These are phyloP conservation scores for Podaxis carcinomalis DNA, from an alignment of 768 basidiomycete genomes.

Conservation along the genomic window DNA sequence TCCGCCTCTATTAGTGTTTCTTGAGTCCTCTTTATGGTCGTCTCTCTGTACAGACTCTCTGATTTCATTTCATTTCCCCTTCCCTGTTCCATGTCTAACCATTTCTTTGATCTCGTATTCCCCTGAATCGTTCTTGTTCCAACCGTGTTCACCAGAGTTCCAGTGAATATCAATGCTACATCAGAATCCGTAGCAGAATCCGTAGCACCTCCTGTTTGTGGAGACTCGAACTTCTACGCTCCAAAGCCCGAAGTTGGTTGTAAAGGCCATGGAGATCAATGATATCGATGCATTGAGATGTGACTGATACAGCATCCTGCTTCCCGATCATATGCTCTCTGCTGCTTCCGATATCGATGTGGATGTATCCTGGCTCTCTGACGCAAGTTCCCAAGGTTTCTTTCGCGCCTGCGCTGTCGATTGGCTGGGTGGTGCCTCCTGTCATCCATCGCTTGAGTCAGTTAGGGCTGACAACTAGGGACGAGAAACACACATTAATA, in stretches of 20 bases:
- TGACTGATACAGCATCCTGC: not conserved
- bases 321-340: not conserved
- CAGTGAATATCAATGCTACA: not conserved
- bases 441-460: not conserved
- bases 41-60: not conserved
- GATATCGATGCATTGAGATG: not conserved
- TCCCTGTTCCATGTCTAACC: not conserved
- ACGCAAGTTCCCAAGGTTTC: slow-evolving; percentile 65
- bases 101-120: not conserved
- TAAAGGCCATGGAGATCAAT: not conserved
- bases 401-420: slow-evolving; percentile 46
- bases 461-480: not conserved
- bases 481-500: slow-evolving; percentile 45
- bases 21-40: not conserved
- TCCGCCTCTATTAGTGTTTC: not conserved
- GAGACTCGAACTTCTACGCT: not conserved
- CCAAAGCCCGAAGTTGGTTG: not conserved
- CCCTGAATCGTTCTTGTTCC: not conserved
- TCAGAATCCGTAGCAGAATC: not conserved
- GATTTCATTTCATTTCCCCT: not conserved
- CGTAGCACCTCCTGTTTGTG: not conserved
- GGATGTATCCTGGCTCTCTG: not conserved
- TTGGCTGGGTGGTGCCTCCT: slow-evolving; percentile 56
- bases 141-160: not conserved
- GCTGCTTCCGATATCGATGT: no score